phyloP scores from a whole-genome alignment of 352 stramenopile species.

The Pythium phragmitis region DNA sequence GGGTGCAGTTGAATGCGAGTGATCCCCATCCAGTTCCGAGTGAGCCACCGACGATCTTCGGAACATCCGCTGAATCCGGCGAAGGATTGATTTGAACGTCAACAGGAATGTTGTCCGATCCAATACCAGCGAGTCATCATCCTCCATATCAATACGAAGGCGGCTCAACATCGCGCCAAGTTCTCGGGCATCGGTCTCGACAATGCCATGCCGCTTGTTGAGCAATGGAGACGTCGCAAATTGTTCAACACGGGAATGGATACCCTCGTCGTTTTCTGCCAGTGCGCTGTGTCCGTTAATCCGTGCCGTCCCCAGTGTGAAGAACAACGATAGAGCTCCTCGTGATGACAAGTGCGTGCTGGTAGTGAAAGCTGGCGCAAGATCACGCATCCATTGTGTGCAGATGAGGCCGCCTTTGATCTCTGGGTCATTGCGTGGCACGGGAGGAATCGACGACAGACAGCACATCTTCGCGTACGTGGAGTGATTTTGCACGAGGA shows the following conservation, averaged over 20 bases:
- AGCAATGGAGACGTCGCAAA: slow-evolving; percentile 54
- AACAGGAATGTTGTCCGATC: slow-evolving; percentile 36
- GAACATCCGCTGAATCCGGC: slow-evolving; percentile 44
- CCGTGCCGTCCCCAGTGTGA: slow-evolving; percentile 49
- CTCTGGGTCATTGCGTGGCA: slow-evolving; percentile 52
- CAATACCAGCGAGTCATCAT: slow-evolving; percentile 58
- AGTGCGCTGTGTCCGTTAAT: background rate
- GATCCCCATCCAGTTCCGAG: background rate
- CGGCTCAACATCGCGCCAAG: slow-evolving; percentile 40
- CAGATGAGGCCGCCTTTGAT: slow-evolving; percentile 61
- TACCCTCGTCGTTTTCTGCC: slow-evolving; percentile 17
- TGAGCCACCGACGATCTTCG: background rate
- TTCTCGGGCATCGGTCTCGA: slow-evolving; percentile 28
- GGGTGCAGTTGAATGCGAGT: background rate
- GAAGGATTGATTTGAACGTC: slow-evolving; percentile 32
- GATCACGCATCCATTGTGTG: slow-evolving; percentile 52
- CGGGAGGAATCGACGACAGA: slow-evolving; percentile 38
- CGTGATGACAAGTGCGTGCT: background rate
- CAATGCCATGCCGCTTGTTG: slow-evolving; percentile 42
- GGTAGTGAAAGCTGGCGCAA: slow-evolving; percentile 44
- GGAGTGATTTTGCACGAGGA: slow-evolving; percentile 59
- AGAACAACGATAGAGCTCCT: slow-evolving; percentile 43
- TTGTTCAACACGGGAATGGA: slow-evolving; percentile 38
- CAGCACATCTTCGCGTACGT: slow-evolving; percentile 55
- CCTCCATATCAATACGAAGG: slow-evolving; percentile 61